Evolutionary conservation across 2,329 filamentous ascomycete species (phyloP), one percentile per base, ranked within the genome.

Genomic region (Microascus cirrosus): DNA sequence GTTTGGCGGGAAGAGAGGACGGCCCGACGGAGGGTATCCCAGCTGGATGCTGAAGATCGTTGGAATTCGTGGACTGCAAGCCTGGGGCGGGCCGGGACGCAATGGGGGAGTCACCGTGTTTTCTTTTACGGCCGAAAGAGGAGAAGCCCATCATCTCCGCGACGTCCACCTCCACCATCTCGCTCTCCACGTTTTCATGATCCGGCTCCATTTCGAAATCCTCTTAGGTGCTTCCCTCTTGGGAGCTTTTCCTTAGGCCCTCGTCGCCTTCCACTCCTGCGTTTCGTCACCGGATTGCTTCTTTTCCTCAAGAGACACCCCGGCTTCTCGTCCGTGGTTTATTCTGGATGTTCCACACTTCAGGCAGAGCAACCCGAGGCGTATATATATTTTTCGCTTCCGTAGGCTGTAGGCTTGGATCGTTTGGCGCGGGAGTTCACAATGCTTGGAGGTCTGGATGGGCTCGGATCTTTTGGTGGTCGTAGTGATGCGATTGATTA

Each of bases 81-180:
- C 61, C 59, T 60, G 64, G 60, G 53, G n/a, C 52, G 55, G 58
- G 67, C 60, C 71, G 73, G 32, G 75, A 71, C 20, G 79, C 74
- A 65, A 87, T 83, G 69, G 82, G 86, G 65, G 25, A 15, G 24
- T 20, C 20, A 15, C 32, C 24, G 51, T 76, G 76, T 1, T 78
- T 73, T 2, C 70, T 68, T 63, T 79, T 74, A 11, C 72, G 70
- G 62, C 87, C 87, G 66, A 92, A 92, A 59, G 81, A 79, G 10
- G 84, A 79, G 70, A 91, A 91, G 61, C 88, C 88, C 84, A 91
- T 86, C 53, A 81, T 78, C 50, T 81, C 79, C 24, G 84, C 84
- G 68, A 89, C 83, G 56, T 80, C 80, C 50, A 73, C 72, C 54
- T 80, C 75, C 22, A 50, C 39, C 18, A 34, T 36, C 25, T 50